Evolutionary conservation across 2,329 filamentous ascomycete species (phyloP).

Genomic region (Ambrosiella xylebori): DNA sequence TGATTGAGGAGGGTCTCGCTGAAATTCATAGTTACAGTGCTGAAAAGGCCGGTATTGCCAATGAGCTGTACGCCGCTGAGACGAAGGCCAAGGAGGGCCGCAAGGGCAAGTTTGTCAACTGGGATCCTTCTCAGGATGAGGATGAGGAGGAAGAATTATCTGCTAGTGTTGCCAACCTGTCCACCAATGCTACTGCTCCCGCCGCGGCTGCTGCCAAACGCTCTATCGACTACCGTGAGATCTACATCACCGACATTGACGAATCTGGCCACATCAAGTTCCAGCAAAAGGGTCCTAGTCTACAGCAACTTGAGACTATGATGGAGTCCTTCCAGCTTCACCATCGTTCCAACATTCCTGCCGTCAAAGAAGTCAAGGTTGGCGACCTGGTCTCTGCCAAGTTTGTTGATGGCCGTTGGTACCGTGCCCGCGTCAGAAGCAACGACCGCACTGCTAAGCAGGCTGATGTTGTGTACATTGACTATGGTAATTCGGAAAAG

Average conservation of each 20-base stretch:
- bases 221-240: conserved; percentile 71
- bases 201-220: conserved; percentile 40
- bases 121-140: conserved; percentile 75
- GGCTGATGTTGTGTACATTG: conserved; percentile 82
- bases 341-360: conserved; percentile 69
- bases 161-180: conserved; percentile 26
- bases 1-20: conserved; percentile 87
- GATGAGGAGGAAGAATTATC: conserved; percentile 34
- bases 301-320: conserved; percentile 64
- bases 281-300: conserved; percentile 77
- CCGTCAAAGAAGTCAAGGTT: conserved; percentile 68
- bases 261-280: conserved; percentile 69
- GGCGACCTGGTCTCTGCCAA: conserved; percentile 83
- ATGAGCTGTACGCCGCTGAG: conserved; percentile 76
- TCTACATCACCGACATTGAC: conserved; percentile 83
- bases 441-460: conserved; percentile 84
- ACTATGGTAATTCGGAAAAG: conserved; percentile 89
- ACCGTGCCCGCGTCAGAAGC: conserved; percentile 74
- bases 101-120: conserved; percentile 85
- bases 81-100: conserved; percentile 72
- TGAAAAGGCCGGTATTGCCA: conserved; percentile 80
- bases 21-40: conserved; percentile 89
- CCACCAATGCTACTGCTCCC: conserved; percentile 21
- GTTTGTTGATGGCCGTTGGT: conserved; percentile 89
- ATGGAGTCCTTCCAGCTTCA: conserved; percentile 87